Conservation (phyloP, 106 monocot genomes). For the Narthecium ossifragum region DNA sequence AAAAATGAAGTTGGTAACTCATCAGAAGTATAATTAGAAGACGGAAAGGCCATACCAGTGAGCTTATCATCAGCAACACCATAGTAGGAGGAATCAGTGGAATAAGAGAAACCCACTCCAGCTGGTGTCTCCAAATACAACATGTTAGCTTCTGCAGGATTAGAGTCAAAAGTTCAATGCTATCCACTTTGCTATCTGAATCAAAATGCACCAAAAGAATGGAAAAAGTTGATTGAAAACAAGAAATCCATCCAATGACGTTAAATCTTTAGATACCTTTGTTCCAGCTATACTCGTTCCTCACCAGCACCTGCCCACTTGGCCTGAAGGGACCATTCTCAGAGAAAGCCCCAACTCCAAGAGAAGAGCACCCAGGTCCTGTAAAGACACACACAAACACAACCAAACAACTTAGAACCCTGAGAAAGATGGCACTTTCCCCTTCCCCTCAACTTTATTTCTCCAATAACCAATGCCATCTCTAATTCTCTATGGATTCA, state of each 20-base stretch:
- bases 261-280: conserved; percentile 84
- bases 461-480: too few species aligned
- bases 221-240: neutral
- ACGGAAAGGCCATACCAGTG: conserved; percentile 37
- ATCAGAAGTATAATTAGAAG: neutral
- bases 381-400: conserved; percentile 3
- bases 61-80: conserved; percentile 55
- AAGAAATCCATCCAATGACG: neutral
- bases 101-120: conserved; percentile 79
- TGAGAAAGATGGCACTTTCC: too few species aligned
- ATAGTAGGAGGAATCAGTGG: conserved; percentile 55
- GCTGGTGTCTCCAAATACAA: conserved; percentile 72
- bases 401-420: neutral
- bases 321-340: conserved; percentile 99
- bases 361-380: conserved; percentile 97
- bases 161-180: conserved; percentile 2
- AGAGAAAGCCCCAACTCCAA: conserved; percentile 98
- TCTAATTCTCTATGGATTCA: too few species aligned
- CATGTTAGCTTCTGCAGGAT: conserved; percentile 62
- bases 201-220: neutral
- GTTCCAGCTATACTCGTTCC: conserved; percentile 97
- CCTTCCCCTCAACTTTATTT: too few species aligned
- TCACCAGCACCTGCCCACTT: conserved; percentile 60
- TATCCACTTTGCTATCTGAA: too few species aligned
- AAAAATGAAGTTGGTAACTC: neutral